Conservation (phyloP, 2,329 filamentous ascomycete genomes). For the Rhynchosporium graminicola region DNA sequence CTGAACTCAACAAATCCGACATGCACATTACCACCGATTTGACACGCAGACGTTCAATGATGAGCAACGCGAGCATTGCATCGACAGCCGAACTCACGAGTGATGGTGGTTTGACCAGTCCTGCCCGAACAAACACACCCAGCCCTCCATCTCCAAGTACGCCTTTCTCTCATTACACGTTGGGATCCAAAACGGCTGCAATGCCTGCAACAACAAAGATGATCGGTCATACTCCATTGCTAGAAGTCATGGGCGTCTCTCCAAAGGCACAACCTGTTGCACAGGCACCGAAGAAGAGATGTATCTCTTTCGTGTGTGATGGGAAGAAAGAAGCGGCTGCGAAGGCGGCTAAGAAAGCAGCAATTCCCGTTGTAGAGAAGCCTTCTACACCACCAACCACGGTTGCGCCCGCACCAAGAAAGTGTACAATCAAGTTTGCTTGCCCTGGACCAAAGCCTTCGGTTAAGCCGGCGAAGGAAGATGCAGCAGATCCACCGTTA, state of each 20-base stretch:
- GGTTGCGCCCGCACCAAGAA: conserved; percentile 46
- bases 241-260: conserved; percentile 32
- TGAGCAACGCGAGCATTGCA: conserved; percentile 76
- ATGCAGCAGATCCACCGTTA: conserved; percentile 11
- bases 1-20: conserved; percentile 48
- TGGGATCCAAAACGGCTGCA: conserved; percentile 29
- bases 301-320: conserved; percentile 86
- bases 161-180: conserved; percentile 44
- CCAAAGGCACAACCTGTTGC: conserved; percentile 55
- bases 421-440: conserved; percentile 72
- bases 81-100: conserved; percentile 94
- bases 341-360: conserved; percentile 42
- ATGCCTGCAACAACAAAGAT: conserved; percentile 21
- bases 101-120: conserved; percentile 87
- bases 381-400: conserved; percentile 41
- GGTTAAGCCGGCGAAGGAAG: conserved; percentile 38
- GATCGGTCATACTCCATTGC: conserved; percentile 19
- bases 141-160: conserved; percentile 78
- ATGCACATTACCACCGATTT: conserved; percentile 45
- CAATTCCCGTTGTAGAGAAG: conserved; percentile 43
- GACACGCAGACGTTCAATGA: conserved; percentile 54
- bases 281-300: conserved; percentile 75
- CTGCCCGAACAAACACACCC: conserved; percentile 81
- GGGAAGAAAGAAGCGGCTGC: conserved; percentile 55
- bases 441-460: conserved; percentile 59